Evolutionary conservation across 495 filamentous ascomycete species (phyloP), one percentile per base, ranked within the genome.

Genomic region (Wilcoxina mikolae): DNA sequence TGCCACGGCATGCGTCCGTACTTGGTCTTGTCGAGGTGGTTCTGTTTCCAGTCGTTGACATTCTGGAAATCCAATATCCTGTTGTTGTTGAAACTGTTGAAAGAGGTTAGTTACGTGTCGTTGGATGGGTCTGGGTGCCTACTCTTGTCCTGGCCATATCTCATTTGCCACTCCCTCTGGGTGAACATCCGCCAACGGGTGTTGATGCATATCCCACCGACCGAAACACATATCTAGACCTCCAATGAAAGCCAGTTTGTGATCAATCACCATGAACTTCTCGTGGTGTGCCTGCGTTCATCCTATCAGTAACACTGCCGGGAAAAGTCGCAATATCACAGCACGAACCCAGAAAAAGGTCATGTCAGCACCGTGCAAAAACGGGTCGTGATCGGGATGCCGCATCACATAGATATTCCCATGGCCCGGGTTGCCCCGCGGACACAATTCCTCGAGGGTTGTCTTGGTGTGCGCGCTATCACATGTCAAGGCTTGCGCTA

Each of bases 1-100:
- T 96, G 90, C 90, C 90, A 96, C 1, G 90, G 90, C 90, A 96
- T 95, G 26, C 90, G 80, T 23, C 88, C 89, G 58, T 84, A 94
- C 29, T 95, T 87, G 0, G 82, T 79, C 71, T 95, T 95, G 67
- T 77, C 84, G n/a, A 96, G 70, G 64, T 93, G 84, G 61, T 96
- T 96, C 44, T 79, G 77, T 67, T 88, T 85, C 90, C 90, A 96
- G 62, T 95, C 83, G 7, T 83, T 64, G 20, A 98, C 91, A 22
- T 78, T 83, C 60, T 95, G 74, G 68, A 95, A 95, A 63, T 98
- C 90, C 84, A 95, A 85, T 61, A 98, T 81, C 3, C 90, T 84
- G 65, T 59, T 65, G 43, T 53, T 61, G 58, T 58, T 74, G 72
- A 52, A 52, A 25, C 35, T 39, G 35, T 7, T 1, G 12, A 39